phyloP scores from a whole-genome alignment of 164 flowering plant genomes.

The Piper betle region DNA sequence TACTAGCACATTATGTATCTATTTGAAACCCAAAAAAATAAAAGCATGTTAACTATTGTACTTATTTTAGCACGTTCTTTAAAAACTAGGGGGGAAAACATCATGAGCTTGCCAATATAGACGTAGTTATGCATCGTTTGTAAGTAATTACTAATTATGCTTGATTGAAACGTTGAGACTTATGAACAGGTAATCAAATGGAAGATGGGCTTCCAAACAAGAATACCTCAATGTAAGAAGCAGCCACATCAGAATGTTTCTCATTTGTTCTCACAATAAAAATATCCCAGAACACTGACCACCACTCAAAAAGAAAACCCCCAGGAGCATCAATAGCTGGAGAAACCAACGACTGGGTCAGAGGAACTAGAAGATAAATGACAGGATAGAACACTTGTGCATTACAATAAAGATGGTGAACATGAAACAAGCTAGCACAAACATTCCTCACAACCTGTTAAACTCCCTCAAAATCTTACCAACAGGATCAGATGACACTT shows the following conservation, averaged over 20 bases:
- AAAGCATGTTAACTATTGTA: too few relatives aligned
- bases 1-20: too few relatives aligned
- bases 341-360: background rate
- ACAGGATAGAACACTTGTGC: background rate
- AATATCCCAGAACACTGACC: slow-evolving; percentile 90
- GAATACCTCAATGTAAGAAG: slow-evolving; percentile 56
- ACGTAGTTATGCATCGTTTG: too few relatives aligned
- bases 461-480: slow-evolving; percentile 28
- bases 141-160: background rate
- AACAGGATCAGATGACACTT: slow-evolving; percentile 58
- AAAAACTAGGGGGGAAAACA: too few relatives aligned
- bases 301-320: slow-evolving; percentile 83
- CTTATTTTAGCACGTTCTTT: too few relatives aligned
- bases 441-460: too few relatives aligned
- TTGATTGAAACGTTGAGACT: background rate
- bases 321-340: slow-evolving; percentile 86
- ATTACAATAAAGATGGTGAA: too few relatives aligned
- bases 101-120: too few relatives aligned
- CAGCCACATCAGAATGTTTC: slow-evolving; percentile 60
- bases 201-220: background rate
- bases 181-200: background rate
- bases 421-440: too few relatives aligned
- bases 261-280: slow-evolving; percentile 66
- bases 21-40: too few relatives aligned
- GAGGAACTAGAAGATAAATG: background rate